Evolutionary conservation across 257 asterid genomes (phyloP), one percentile per base, ranked within the genome.

Genomic region (Echium plantagineum): DNA sequence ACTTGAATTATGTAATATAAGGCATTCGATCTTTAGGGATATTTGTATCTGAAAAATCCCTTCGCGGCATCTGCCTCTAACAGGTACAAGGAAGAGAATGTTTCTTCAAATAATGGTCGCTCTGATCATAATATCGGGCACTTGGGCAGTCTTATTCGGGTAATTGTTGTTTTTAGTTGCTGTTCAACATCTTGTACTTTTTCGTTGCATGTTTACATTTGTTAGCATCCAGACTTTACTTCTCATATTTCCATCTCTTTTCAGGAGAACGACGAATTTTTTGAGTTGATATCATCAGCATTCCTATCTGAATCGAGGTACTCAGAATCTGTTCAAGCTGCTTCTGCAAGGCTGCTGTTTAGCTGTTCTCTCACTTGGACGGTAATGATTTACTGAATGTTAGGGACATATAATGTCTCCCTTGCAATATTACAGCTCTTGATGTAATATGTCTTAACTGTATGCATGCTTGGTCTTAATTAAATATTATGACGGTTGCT

Each of bases 251-350:
- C 19, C 52, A 56, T 67, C 62, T 73, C 56, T 80, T 59, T 80
- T 75, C 95, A 93, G 99, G 99, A 93, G 65, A 89, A 89, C 54
- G 96, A 89, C 59, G 97, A 93, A 66, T 93, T 86, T 58, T 93
- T 89, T 57, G 97, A 89, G 20, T 66, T 89, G 82, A 68, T 93
- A 74, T 81, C 99, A n/a, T 72, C 89, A 7, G 86, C 76, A 63
- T 84, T 84, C 74, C 71, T 93, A 58, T 66, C 81, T 58, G 99
- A 84, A 74, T 77, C 78, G 70, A 73, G 83, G 72, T 83, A 84
- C 69, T 83, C 97, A 52, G 70, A 75, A 66, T 71, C 95, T 22
- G 80, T 84, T 52, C 86, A 74, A 63, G 94, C 99, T 22, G 95
- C 95, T 49, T 74, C 94, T 7, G 71, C 87, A 42, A 86, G 99